phyloP scores from a whole-genome alignment of 148 eudicot genomes.

The Silene conica region DNA sequence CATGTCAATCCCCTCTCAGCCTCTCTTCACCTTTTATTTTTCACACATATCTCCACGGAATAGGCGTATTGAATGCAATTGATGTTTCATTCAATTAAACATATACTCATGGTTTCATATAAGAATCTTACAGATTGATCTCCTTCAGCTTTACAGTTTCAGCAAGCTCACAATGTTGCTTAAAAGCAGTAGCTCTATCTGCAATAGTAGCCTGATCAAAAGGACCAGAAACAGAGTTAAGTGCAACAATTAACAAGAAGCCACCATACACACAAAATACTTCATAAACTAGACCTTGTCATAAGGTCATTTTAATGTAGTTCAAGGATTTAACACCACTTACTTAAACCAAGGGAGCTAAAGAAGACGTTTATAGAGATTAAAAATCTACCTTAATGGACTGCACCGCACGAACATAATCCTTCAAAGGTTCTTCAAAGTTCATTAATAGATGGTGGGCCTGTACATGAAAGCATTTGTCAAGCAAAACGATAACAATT shows the following conservation, averaged over 20 bases:
- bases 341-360: not conserved
- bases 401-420: slow-evolving; percentile 94
- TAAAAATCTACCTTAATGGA: slow-evolving; percentile 70
- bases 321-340: not conserved
- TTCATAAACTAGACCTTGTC: not conserved
- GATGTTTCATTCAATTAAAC: not conserved
- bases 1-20: not conserved
- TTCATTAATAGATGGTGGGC: slow-evolving; percentile 34
- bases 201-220: slow-evolving; percentile 74
- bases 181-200: slow-evolving; percentile 92
- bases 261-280: no score
- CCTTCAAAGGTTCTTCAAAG: slow-evolving; percentile 96
- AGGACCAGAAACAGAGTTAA: slow-evolving; percentile 15
- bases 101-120: not conserved
- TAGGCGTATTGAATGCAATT: not conserved
- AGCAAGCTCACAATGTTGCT: slow-evolving; percentile 80
- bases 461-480: not conserved
- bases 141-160: slow-evolving; percentile 90
- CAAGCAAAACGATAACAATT: slow-evolving; percentile 1
- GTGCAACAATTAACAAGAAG: not conserved
- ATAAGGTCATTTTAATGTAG: not conserved
- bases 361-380: not conserved
- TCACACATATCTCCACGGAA: no score
- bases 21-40: no score
- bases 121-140: slow-evolving; percentile 71